Evolutionary conservation across 1,284 basidiomycete genomes (phyloP).

Genomic region (Dichomitus squalens): DNA sequence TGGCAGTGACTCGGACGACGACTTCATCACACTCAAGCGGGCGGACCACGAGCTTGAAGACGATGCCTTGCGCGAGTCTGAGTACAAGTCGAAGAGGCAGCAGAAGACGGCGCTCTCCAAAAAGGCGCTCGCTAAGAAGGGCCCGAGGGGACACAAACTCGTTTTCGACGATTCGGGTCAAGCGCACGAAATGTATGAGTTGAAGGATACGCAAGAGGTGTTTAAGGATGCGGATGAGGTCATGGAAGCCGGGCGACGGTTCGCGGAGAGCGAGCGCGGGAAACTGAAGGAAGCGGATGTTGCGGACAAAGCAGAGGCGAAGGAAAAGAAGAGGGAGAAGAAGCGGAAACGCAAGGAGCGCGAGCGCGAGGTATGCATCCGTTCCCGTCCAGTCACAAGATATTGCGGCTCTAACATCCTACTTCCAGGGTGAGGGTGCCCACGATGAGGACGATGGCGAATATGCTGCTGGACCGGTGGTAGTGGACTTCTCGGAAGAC

Average conservation of each 20-base stretch:
- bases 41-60: conserved; percentile 79
- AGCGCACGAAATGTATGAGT: conserved; percentile 81
- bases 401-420: neutral
- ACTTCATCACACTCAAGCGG: conserved; percentile 94
- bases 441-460: conserved; percentile 30
- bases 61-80: conserved; percentile 41
- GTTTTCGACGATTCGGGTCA: conserved; percentile 88
- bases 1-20: conserved; percentile 60
- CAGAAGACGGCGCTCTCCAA: conserved; percentile 77
- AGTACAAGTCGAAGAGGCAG: conserved; percentile 60
- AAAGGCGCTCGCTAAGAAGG: conserved; percentile 69
- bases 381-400: neutral
- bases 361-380: conserved; percentile 63
- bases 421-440: conserved; percentile 12
- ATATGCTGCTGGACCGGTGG: conserved; percentile 24
- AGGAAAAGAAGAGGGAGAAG: conserved; percentile 87
- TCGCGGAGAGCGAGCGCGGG: conserved; percentile 72
- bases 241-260: conserved; percentile 67
- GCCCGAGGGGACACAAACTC: conserved; percentile 68
- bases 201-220: conserved; percentile 73
- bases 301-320: conserved; percentile 80
- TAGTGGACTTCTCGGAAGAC: conserved; percentile 50
- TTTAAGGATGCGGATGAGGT: conserved; percentile 60
- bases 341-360: conserved; percentile 85
- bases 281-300: conserved; percentile 76